phyloP scores from a whole-genome alignment of 208 protist genomes.

The Kentomonas sorsogonicus region DNA sequence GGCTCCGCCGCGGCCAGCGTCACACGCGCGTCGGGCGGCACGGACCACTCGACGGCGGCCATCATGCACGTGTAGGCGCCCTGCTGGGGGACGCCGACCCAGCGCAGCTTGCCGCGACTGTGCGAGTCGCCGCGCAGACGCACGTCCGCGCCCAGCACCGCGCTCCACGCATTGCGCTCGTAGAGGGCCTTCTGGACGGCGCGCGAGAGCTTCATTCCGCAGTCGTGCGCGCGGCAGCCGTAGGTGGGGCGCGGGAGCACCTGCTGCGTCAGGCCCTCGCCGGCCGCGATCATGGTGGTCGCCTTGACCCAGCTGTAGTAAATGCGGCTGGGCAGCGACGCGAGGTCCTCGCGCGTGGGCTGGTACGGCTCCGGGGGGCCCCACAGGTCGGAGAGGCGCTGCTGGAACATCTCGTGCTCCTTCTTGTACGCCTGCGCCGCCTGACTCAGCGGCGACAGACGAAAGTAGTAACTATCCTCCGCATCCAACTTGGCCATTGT shows the following conservation, averaged over 20 bases:
- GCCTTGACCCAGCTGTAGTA: slow-evolving; percentile 48
- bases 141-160: slow-evolving; percentile 36
- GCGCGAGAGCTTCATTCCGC: slow-evolving; percentile 33
- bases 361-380: slow-evolving; percentile 34
- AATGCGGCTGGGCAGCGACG: slow-evolving; percentile 25
- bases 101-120: slow-evolving; percentile 53
- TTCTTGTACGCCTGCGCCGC: slow-evolving; percentile 12
- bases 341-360: slow-evolving; percentile 25
- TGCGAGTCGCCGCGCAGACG: slow-evolving; percentile 18
- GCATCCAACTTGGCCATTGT: too few relatives aligned
- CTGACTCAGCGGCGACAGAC: neutral
- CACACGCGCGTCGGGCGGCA: slow-evolving; percentile 21
- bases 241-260: slow-evolving; percentile 22
- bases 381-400: slow-evolving; percentile 37
- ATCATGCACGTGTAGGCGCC: slow-evolving; percentile 40
- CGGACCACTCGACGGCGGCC: slow-evolving; percentile 67
- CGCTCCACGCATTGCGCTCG: slow-evolving; percentile 40
- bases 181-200: slow-evolving; percentile 22
- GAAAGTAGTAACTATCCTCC: too few relatives aligned
- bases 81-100: slow-evolving; percentile 57
- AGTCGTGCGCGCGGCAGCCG: slow-evolving; percentile 22
- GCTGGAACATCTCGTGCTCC: slow-evolving; percentile 7
- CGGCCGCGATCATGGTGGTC: slow-evolving; percentile 24
- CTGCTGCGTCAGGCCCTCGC: slow-evolving; percentile 38
- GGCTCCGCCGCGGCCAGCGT: slow-evolving; percentile 10